phyloP scores from a whole-genome alignment of 352 stramenopile genomes.

The Elongisporangium prolatum region DNA sequence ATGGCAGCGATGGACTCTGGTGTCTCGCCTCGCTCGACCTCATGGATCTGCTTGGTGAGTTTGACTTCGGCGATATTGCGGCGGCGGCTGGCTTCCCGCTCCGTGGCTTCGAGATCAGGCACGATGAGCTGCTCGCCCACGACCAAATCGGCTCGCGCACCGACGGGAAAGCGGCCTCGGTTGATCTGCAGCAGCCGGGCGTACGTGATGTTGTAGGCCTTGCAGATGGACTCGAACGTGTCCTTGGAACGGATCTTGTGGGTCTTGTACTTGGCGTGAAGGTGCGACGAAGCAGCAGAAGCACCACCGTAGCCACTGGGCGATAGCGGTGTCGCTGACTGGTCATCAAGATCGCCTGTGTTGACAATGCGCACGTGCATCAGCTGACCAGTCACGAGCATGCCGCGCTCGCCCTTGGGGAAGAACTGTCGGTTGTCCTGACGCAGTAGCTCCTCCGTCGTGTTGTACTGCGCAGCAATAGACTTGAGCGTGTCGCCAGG shows the following conservation, averaged over 20 bases:
- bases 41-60: slow-evolving; percentile 85
- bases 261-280: slow-evolving; percentile 66
- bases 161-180: slow-evolving; percentile 59
- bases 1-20: slow-evolving; percentile 47
- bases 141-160: slow-evolving; percentile 54
- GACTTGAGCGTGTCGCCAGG: slow-evolving; percentile 56
- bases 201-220: slow-evolving; percentile 64
- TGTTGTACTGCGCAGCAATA: slow-evolving; percentile 80
- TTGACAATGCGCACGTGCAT: slow-evolving; percentile 78
- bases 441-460: slow-evolving; percentile 68
- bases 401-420: slow-evolving; percentile 63
- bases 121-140: slow-evolving; percentile 70
- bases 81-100: slow-evolving; percentile 36
- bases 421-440: slow-evolving; percentile 82
- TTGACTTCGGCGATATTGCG: slow-evolving; percentile 77
- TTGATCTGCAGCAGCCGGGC: slow-evolving; percentile 74
- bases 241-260: slow-evolving; percentile 45
- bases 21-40: slow-evolving; percentile 72
- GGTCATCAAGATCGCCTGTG: slow-evolving; percentile 57
- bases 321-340: slow-evolving; percentile 11
- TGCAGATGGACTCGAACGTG: slow-evolving; percentile 73
- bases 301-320: background rate
- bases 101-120: slow-evolving; percentile 49
- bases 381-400: slow-evolving; percentile 62
- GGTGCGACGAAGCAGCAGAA: slow-evolving; percentile 22